Conservation (phyloP, 306 rosid species). For the Quercus aquifolioides region DNA sequence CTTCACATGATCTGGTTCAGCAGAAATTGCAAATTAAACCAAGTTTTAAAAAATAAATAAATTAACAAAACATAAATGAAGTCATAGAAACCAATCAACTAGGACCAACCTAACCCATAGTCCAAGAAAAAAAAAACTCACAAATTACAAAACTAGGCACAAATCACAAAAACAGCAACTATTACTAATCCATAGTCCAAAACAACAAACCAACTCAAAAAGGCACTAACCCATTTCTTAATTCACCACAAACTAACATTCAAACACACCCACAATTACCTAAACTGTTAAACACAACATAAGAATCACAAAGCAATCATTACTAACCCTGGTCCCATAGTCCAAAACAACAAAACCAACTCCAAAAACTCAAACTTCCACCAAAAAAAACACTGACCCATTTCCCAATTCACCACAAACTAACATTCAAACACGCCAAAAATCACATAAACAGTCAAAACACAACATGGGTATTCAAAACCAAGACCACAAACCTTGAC, state of each 20-base stretch:
- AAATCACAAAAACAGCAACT: not conserved
- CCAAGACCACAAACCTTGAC: conserved; percentile 55
- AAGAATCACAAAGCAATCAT: not conserved
- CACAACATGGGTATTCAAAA: not conserved
- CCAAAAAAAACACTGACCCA: not conserved
- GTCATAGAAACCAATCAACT: not conserved
- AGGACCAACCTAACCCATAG: not conserved
- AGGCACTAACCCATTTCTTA: not conserved
- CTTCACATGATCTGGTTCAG: not conserved
- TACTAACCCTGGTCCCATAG: not conserved
- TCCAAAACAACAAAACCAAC: conserved; percentile 5
- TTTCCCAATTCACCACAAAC: not conserved
- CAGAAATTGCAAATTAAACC: not conserved
- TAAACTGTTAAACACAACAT: not conserved
- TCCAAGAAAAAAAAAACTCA: not conserved
- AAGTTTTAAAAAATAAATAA: no score
- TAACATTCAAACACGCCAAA: not conserved
- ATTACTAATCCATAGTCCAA: not conserved
- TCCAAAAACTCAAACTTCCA: not conserved
- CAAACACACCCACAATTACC: not conserved
- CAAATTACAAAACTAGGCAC: not conserved
- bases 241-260: not conserved
- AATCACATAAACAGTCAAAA: not conserved
- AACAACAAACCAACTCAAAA: not conserved
- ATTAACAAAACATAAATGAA: not conserved